Percentiles rank a stretch among this genome's conserved stretches.
Conservation (phyloP, 2,329 filamentous ascomycete genomes). For the Beauveria medogensis region DNA sequence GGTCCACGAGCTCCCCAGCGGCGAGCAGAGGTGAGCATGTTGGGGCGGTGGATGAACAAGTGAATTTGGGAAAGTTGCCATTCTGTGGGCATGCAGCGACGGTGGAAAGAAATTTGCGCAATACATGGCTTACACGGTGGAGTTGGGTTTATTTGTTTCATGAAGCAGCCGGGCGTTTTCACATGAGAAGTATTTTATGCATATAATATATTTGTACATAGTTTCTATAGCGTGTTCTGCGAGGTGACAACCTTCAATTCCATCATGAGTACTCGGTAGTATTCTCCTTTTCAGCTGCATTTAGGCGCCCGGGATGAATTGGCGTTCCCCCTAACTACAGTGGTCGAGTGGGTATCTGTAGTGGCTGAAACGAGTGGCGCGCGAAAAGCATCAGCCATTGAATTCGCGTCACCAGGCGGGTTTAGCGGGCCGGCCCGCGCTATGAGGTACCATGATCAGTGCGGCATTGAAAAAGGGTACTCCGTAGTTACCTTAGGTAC, state of each 20-base stretch:
- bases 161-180: background rate
- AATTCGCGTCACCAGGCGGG: background rate
- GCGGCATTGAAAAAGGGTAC: background rate
- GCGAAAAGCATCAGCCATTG: background rate
- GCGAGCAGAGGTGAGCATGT: background rate
- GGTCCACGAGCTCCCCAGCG: conserved; percentile 3
- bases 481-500: too few relatives aligned
- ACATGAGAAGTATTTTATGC: background rate
- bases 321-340: background rate
- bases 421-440: background rate
- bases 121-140: background rate
- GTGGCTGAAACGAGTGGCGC: too few relatives aligned
- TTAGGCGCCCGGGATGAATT: background rate
- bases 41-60: too few relatives aligned
- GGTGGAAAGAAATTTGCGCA: background rate
- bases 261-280: background rate
- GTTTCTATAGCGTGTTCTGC: background rate
- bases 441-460: background rate
- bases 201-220: conserved; percentile 6
- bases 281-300: background rate
- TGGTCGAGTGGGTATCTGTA: too few relatives aligned
- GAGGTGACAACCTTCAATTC: background rate
- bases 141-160: background rate
- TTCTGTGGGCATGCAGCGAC: background rate
- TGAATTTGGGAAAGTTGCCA: background rate